Evolutionary conservation across 2,329 filamentous ascomycete species (phyloP).

Genomic region (Calonectria naviculata): DNA sequence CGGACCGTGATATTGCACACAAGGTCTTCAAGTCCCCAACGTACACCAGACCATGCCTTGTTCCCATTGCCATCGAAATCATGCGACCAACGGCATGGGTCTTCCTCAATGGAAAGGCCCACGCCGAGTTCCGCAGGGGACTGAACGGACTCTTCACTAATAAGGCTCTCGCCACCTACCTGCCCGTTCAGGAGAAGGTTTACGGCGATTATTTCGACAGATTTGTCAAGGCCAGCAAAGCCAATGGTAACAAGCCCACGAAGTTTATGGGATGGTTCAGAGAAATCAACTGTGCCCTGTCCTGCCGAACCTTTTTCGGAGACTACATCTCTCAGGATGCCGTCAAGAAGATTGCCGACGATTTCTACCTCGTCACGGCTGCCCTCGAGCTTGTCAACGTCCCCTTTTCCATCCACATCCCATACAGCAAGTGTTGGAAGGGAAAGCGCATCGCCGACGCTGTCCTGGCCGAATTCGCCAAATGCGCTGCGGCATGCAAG

Average conservation of each 20-base stretch:
- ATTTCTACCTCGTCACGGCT: conserved; percentile 82
- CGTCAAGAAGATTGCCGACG: conserved; percentile 80
- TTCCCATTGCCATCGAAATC: conserved; percentile 80
- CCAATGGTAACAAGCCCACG: conserved; percentile 64
- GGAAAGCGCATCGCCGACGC: conserved; percentile 81
- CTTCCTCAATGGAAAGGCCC: conserved; percentile 80
- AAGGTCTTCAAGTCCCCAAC: conserved; percentile 84
- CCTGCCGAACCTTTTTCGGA: conserved; percentile 83
- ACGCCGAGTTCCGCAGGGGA: conserved; percentile 83
- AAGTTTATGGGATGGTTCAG: conserved; percentile 80
- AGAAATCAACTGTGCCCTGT: conserved; percentile 82
- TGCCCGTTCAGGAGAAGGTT: conserved; percentile 79
- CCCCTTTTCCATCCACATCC: conserved; percentile 75
- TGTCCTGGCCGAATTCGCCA: conserved; percentile 76
- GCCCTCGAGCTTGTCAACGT: conserved; percentile 86
- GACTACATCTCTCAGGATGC: conserved; percentile 80
- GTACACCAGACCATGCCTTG: conserved; percentile 82
- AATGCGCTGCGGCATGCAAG: conserved; percentile 78
- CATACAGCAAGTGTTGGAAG: conserved; percentile 80
- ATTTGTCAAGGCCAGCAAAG: conserved; percentile 70
- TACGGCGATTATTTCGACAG: conserved; percentile 76
- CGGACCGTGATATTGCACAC: conserved; percentile 80
- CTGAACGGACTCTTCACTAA: conserved; percentile 80
- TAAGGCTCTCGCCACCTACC: conserved; percentile 75
- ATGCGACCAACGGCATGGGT: conserved; percentile 81